These are phyloP conservation scores for Solidago caesia DNA, from an alignment of 129 eudicot species.

Conservation along the genomic window DNA sequence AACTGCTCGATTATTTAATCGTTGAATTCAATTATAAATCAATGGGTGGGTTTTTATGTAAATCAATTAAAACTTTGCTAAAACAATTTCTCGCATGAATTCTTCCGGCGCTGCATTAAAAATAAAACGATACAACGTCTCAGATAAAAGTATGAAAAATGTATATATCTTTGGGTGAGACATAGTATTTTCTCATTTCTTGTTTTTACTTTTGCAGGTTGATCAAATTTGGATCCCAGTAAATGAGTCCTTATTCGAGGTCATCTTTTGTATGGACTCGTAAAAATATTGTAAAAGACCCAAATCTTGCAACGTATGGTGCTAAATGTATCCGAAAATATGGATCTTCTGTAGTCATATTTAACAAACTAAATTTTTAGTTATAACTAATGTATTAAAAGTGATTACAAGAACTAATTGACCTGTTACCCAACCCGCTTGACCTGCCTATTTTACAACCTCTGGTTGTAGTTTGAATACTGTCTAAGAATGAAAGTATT, in stretches of 20 bases:
- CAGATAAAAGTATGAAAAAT: background rate
- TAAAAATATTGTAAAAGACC: no score
- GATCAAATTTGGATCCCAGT: no score
- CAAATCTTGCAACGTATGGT: no score
- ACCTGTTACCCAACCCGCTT: background rate
- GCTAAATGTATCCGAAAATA: background rate
- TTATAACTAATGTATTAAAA: background rate
- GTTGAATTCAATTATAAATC: constrained; percentile 10
- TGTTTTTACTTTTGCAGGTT: background rate
- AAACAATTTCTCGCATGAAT: constrained; percentile 67
- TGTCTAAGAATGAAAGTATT: background rate
- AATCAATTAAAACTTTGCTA: constrained; percentile 52
- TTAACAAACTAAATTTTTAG: background rate
- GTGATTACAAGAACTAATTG: background rate
- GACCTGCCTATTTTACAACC: background rate
- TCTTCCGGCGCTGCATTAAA: constrained; percentile 70
- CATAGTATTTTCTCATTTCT: background rate
- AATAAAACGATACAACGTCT: background rate
- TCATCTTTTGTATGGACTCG: no score
- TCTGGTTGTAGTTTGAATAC: background rate
- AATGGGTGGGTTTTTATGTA: background rate
- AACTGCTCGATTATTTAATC: constrained; percentile 19
- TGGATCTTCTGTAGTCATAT: background rate
- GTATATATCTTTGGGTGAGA: background rate
- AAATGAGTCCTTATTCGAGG: no score